Conservation (phyloP, 306 rosid genomes). For the Vigna hirtella region DNA sequence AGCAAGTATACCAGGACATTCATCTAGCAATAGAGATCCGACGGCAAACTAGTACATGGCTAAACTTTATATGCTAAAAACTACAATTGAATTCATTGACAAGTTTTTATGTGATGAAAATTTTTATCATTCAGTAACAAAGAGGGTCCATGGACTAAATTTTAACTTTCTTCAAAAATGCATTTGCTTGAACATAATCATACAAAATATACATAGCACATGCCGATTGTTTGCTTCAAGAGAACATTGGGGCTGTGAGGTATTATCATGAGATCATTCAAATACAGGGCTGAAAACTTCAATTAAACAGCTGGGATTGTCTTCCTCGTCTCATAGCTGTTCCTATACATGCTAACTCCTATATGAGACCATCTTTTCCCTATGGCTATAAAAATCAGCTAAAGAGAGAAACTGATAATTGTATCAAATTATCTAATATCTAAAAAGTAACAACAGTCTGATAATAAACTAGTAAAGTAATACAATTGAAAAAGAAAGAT, state of each 20-base stretch:
- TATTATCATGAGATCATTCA: conserved; percentile 1
- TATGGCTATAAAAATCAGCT: conserved; percentile 12
- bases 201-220: conserved; percentile 67
- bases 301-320: not conserved
- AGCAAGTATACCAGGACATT: not conserved
- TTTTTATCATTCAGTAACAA: not conserved
- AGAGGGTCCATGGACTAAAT: not conserved
- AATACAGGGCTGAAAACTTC: conserved; percentile 22
- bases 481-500: conserved; percentile 19
- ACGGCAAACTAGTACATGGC: not conserved
- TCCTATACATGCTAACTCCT: conserved; percentile 17
- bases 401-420: conserved; percentile 4
- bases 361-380: conserved; percentile 22
- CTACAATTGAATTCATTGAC: not conserved
- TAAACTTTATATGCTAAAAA: not conserved
- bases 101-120: not conserved
- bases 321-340: conserved; percentile 2
- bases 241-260: not conserved
- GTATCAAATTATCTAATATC: not conserved
- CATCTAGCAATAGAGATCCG: not conserved
- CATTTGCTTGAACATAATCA: not conserved
- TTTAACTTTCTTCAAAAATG: not conserved
- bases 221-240: conserved; percentile 92
- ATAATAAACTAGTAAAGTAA: not conserved
- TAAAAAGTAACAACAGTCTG: not conserved